Evolutionary conservation across 257 asterid genomes (phyloP), one percentile per base, ranked within the genome.

Genomic region (Knoxia roxburghii): DNA sequence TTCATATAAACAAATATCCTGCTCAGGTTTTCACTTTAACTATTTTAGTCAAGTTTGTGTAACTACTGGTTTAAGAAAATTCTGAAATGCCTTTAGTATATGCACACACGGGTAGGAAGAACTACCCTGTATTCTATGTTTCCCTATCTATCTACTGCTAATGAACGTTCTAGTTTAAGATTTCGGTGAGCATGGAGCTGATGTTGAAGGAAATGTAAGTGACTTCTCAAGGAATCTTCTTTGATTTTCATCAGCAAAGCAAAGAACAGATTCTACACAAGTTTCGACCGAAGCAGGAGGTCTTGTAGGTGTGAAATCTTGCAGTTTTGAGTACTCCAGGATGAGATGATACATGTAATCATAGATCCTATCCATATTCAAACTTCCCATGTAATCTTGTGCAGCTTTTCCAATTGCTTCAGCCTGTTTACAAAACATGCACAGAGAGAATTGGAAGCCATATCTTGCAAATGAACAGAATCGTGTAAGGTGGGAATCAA

Each of bases 331-430:
- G 73, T 88, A 88, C 67, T 84, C 81, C 11, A 62, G 33, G 10
- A 88, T 39, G 27, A 84, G 74, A 79, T 88, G 90, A 75, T 70
- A 86, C 93, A 88, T 86, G 81, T 88, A 88, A 64, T 88, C 93
- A 40, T 88, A 88, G 14, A 86, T 73, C 58, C 87, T 78, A 26
- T 74, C 86, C 79, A 84, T 88, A n/a, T 74, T 82, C 74, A 88
- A 56, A 52, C 76, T 76, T 63, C 37, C 92, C 86, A 88, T 84
- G 57, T 73, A 82, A 27, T 80, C 78, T 52, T 88, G 96, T 29
- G 84, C 90, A 73, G 80, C 87, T 71, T 55, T 79, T 37, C 95
- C 95, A 3, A 88, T 79, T 7, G 79, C 76, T 73, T 81, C 87
- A 4, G 95, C 95, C 87, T 84, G 79, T 40, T 45, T 14, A 26